These are phyloP conservation scores for Boletus pseudo-olivaceus DNA, from an alignment of 768 basidiomycete genomes.

Conservation along the genomic window DNA sequence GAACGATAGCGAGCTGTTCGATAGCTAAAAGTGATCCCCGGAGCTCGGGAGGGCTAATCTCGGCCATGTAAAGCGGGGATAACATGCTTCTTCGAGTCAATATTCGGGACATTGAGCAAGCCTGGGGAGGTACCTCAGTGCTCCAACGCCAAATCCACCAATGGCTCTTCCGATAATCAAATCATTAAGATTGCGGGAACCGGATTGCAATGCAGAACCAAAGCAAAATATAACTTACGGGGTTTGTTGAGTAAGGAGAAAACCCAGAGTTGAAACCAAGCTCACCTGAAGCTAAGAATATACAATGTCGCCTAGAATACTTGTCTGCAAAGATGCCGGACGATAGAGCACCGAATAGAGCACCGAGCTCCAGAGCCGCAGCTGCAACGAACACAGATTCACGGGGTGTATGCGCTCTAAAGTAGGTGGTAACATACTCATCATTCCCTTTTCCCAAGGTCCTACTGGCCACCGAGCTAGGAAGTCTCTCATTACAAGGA, in stretches of 20 bases:
- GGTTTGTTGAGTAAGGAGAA: background rate
- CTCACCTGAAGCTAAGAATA: conserved; percentile 66
- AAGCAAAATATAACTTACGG: conserved; percentile 61
- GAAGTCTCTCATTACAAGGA: conserved; percentile 81
- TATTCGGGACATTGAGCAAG: conserved; percentile 1
- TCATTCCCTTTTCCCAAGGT: conserved; percentile 68
- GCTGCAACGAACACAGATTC: conserved; percentile 39
- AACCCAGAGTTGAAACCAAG: background rate
- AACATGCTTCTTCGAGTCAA: conserved; percentile 52
- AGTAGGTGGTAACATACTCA: conserved; percentile 51
- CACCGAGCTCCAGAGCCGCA: conserved; percentile 74
- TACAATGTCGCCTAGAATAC: conserved; percentile 63
- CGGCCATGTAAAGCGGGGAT: conserved; percentile 79
- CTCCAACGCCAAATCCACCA: conserved; percentile 80
- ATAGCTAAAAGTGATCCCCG: conserved; percentile 76
- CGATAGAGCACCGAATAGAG: conserved; percentile 67
- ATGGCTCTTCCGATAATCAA: conserved; percentile 69
- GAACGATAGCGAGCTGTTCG: conserved; percentile 77
- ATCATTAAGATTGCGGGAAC: conserved; percentile 51
- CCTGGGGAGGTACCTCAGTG: conserved; percentile 47
- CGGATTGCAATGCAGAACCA: conserved; percentile 67
- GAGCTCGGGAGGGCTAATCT: conserved; percentile 78
- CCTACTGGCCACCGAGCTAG: conserved; percentile 63
- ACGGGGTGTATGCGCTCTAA: background rate
- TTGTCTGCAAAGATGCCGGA: conserved; percentile 68